Evolutionary conservation across 1,284 basidiomycete genomes (phyloP).

Genomic region (Omphalotus olearius): DNA sequence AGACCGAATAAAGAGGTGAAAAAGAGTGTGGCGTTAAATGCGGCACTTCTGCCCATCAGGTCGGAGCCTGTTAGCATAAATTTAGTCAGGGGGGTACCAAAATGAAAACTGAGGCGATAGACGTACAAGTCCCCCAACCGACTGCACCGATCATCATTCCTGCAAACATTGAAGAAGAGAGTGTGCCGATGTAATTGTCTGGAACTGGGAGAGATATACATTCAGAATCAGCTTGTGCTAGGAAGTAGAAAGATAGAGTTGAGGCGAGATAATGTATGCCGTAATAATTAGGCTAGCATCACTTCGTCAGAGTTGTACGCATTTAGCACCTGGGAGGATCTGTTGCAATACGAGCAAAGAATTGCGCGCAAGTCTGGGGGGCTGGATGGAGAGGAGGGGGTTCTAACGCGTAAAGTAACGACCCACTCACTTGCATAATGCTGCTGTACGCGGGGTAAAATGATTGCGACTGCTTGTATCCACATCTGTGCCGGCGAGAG

Average conservation of each 20-base stretch:
- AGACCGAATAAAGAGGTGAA: constrained; percentile 89
- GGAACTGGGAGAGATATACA: constrained; percentile 41
- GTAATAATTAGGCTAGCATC: no score
- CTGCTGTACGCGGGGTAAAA: constrained; percentile 87
- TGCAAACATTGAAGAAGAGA: constrained; percentile 80
- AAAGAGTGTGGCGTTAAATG: constrained; percentile 91
- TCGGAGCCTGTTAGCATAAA: constrained; percentile 51
- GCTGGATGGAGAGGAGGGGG: no score
- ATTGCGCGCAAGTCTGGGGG: not conserved
- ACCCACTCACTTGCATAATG: constrained; percentile 66
- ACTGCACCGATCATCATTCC: constrained; percentile 97
- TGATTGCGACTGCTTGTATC: constrained; percentile 86
- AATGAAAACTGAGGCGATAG: not conserved
- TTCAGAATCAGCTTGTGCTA: no score
- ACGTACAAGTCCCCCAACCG: constrained; percentile 85
- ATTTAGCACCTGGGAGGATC: no score
- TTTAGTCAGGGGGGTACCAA: constrained; percentile 2
- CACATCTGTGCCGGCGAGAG: constrained; percentile 66
- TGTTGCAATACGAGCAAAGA: not conserved
- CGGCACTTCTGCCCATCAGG: constrained; percentile 78
- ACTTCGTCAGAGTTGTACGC: no score
- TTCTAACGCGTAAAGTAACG: not conserved
- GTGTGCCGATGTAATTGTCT: constrained; percentile 68
- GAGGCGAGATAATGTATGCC: not conserved
- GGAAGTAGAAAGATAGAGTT: not conserved